These are phyloP conservation scores for Plasmodium chabaudi DNA, from an alignment of 169 alveolate genomes.

Conservation along the genomic window DNA sequence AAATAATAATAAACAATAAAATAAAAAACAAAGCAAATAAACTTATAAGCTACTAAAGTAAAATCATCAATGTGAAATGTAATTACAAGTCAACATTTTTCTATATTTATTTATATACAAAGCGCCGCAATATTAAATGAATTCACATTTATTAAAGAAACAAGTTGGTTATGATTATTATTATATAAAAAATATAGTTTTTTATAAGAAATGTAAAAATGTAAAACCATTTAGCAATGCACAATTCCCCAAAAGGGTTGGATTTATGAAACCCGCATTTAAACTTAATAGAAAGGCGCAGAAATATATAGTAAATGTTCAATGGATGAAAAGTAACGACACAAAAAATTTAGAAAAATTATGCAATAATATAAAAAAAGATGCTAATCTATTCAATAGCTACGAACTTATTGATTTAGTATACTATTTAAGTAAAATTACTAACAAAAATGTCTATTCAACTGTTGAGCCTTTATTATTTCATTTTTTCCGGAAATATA, in stretches of 20 bases:
- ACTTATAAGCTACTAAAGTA: no score
- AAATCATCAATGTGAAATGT: no score
- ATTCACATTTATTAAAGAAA: conserved; percentile 12
- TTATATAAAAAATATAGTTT: background rate
- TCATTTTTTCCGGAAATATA: conserved; percentile 71
- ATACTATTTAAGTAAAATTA: conserved; percentile 49
- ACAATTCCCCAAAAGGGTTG: conserved; percentile 70
- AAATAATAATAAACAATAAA: no score
- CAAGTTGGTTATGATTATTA: conserved; percentile 17
- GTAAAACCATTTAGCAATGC: conserved; percentile 31
- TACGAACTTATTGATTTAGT: conserved; percentile 64
- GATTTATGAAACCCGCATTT: conserved; percentile 70
- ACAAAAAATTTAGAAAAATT: conserved; percentile 57
- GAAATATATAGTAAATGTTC: conserved; percentile 68
- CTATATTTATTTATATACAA: background rate
- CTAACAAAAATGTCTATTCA: conserved; percentile 62
- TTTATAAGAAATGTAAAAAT: conserved; percentile 14
- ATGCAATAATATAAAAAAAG: conserved; percentile 64
- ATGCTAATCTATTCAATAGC: conserved; percentile 60
- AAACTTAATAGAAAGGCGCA: conserved; percentile 73
- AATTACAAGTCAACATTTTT: background rate
- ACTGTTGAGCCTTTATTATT: conserved; percentile 70
- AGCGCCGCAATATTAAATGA: conserved; percentile 10
- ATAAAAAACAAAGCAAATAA: no score
- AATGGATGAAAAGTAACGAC: conserved; percentile 65